Base-by-base conservation (phyloP, 495 filamentous ascomycete genomes). In the Penicillium nucicola region DNA sequence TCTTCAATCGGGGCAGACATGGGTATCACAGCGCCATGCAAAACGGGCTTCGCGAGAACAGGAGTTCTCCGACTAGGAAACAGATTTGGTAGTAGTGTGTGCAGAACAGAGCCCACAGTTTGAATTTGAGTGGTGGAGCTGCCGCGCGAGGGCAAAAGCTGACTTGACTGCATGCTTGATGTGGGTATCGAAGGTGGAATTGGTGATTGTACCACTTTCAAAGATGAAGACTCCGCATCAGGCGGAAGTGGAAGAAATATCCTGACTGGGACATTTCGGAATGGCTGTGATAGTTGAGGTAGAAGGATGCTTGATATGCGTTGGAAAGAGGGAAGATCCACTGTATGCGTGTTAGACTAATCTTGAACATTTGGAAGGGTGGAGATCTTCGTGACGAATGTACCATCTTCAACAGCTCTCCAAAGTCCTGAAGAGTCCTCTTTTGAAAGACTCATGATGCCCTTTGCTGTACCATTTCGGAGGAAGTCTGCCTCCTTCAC, bases 401-500 rank as follows among this genome's bases (percentile, higher is more conserved):
- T 69, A 93, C 90, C 86, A 55, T 88, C 82, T 65, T 86, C 77
- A 11, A 98, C 86, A 4, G 89, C 79, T 48, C 84, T 82, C 95
- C 95, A 97, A 31, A 99, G 76, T 23, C 82, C 77, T 2, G 86
- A 90, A 1, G 90, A 95, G 60, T 97, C 84, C 25, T 91, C 87
- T 66, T 90, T 92, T 22, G 86, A 90, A 47, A 97, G 70, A 31
- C 82, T 87, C 95, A 97, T 97, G 50, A 97, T 92, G 30, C 84
- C 86, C 63, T 92, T 91, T 2, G 91, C 92, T 11, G 85, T 95
- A 15, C 93, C 91, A 51, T 95, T 91, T 30, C 93, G 83, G 28
- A 96, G 74, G 58, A 90, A 96, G 62, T 96, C 92, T 15, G 93
- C 95, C 77, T 96, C 92, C 68, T 97, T 99, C 51, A 95, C 89